These are phyloP conservation scores for Flaveria linearis DNA, from an alignment of 129 eudicot species.

Conservation along the genomic window DNA sequence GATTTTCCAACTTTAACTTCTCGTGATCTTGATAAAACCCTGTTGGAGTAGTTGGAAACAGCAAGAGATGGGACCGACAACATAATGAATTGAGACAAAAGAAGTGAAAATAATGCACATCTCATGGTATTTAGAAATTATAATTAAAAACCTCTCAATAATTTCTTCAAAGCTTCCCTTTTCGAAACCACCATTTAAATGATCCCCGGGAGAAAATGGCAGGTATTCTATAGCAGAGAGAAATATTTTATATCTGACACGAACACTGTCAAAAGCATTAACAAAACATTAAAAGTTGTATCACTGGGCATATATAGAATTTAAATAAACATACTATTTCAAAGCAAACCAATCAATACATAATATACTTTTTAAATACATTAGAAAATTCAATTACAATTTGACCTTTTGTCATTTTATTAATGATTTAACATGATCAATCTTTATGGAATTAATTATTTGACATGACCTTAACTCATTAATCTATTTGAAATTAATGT, in stretches of 20 bases:
- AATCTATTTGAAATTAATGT: not conserved
- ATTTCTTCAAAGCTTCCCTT: conserved; percentile 96
- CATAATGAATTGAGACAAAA: conserved; percentile 6
- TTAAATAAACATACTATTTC: not conserved
- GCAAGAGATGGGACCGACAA: conserved; percentile 4
- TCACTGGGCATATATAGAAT: not conserved
- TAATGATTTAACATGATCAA: not conserved
- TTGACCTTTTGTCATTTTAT: not conserved
- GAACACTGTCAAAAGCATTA: conserved; percentile 61
- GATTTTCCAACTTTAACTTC: conserved; percentile 57
- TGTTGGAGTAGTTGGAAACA: conserved; percentile 31
- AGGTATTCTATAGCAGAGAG: conserved; percentile 85
- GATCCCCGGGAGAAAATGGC: conserved; percentile 78
- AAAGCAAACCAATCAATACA: not conserved
- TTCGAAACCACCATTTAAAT: conserved; percentile 64
- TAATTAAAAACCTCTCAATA: conserved; percentile 65
- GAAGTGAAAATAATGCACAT: not conserved
- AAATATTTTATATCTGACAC: conserved; percentile 77
- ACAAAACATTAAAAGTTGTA: conserved; percentile 12
- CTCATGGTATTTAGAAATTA: not conserved
- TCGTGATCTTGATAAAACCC: conserved; percentile 86
- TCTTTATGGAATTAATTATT: not conserved
- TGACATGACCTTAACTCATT: not conserved
- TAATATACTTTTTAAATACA: not conserved
- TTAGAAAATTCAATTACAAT: not conserved